Evolutionary conservation across 805 yeast genomes (phyloP).

Genomic region (Saturnispora zaruensis): DNA sequence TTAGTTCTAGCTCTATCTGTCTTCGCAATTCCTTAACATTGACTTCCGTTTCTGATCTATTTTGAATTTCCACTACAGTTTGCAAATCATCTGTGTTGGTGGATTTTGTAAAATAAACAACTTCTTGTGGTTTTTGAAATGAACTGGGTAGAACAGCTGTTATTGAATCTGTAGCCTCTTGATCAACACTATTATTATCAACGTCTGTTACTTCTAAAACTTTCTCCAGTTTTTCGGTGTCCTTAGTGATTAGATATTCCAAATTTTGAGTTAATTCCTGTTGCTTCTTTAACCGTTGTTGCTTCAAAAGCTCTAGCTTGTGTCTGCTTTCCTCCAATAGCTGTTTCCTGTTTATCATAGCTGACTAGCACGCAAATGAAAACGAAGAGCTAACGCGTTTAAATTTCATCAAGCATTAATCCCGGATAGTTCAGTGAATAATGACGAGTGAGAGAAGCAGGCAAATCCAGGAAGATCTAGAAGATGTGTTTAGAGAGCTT

Average conservation of each 20-base stretch:
- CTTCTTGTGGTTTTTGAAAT: neutral
- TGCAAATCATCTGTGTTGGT: slow-evolving; percentile 10
- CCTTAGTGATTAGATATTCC: neutral
- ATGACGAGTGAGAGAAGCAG: slow-evolving; percentile 2
- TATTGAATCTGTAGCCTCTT: neutral
- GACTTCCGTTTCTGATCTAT: slow-evolving; percentile 8
- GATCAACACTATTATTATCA: neutral
- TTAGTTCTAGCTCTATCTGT: slow-evolving; percentile 1
- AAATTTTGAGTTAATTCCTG: neutral
- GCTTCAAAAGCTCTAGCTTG: slow-evolving; percentile 42
- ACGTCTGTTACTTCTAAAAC: neutral
- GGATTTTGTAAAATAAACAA: slow-evolving; percentile 3
- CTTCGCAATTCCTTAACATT: slow-evolving; percentile 10
- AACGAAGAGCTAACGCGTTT: neutral
- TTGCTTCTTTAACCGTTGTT: slow-evolving; percentile 6
- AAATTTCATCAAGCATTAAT: neutral
- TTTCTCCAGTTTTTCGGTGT: neutral
- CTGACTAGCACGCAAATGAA: neutral
- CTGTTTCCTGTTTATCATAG: slow-evolving; percentile 22
- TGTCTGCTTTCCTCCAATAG: slow-evolving; percentile 43
- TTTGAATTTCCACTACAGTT: neutral
- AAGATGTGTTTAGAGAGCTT: slow-evolving; percentile 62
- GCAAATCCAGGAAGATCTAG: slow-evolving; percentile 37
- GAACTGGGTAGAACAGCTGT: neutral
- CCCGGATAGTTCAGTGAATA: too few species aligned